Conservation (phyloP, 176 grass and related monocot species). For the Alopecurus myosuroides region DNA sequence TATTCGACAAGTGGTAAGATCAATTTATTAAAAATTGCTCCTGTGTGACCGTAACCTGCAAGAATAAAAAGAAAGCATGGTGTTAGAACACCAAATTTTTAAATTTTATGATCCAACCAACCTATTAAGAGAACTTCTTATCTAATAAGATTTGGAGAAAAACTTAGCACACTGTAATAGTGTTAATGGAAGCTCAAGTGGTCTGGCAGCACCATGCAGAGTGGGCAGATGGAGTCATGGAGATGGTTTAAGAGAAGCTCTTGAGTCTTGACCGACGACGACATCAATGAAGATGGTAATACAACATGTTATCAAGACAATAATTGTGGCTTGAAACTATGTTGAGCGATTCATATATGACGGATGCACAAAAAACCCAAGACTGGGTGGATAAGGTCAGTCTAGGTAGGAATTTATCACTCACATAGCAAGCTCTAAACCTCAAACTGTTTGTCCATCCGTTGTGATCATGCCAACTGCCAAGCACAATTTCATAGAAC, state of each 20-base stretch:
- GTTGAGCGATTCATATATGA: no score
- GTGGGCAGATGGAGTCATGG: not conserved
- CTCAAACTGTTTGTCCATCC: no score
- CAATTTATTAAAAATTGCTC: no score
- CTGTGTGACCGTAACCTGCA: not conserved
- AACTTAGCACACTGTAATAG: not conserved
- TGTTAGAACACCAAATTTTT: not conserved
- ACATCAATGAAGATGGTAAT: not conserved
- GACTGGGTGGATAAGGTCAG: no score
- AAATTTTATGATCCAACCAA: not conserved
- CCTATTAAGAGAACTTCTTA: not conserved
- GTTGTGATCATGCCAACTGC: no score
- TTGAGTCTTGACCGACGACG: not conserved
- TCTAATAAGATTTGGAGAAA: not conserved
- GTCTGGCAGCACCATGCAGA: no score
- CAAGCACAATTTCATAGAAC: no score
- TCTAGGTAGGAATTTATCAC: no score
- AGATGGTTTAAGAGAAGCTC: not conserved
- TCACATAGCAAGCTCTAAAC: no score
- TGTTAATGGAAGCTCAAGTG: not conserved
- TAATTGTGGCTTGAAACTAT: not conserved
- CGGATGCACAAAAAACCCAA: no score
- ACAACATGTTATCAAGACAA: not conserved
- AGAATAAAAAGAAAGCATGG: not conserved
- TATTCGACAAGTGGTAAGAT: no score